Evolutionary conservation across 129 eudicot species (phyloP).

Genomic region (Tanacetum coccineum): DNA sequence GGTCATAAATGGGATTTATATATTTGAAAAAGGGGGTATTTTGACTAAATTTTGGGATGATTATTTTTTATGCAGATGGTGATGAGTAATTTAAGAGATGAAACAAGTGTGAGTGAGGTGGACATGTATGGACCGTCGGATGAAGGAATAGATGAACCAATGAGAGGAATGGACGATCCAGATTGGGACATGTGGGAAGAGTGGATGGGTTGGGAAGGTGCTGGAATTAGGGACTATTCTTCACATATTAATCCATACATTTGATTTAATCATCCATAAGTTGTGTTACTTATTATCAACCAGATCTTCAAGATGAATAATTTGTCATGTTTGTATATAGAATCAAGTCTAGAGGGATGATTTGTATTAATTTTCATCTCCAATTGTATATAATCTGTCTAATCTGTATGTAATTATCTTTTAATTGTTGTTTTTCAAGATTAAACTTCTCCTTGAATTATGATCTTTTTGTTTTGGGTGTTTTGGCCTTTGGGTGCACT

Average conservation of each 20-base stretch:
- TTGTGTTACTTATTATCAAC: not conserved
- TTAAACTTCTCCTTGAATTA: constrained; percentile 4
- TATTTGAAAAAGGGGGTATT: not conserved
- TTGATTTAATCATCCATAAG: constrained; percentile 29
- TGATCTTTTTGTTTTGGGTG: not conserved
- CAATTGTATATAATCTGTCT: too few species aligned
- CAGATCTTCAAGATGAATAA: too few species aligned
- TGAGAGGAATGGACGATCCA: constrained; percentile 59
- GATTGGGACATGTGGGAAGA: constrained; percentile 87
- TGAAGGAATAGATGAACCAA: constrained; percentile 39
- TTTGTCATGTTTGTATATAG: too few species aligned
- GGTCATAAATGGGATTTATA: not conserved
- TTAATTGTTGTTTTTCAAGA: not conserved
- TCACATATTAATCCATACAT: constrained; percentile 78
- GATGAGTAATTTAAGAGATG: constrained; percentile 57
- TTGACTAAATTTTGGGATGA: constrained; percentile 1
- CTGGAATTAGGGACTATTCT: constrained; percentile 69
- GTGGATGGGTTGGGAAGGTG: constrained; percentile 99
- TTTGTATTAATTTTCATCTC: too few species aligned
- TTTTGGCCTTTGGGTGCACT: not conserved
- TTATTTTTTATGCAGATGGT: constrained; percentile 41
- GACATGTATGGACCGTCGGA: constrained; percentile 31
- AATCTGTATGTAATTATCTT: too few species aligned
- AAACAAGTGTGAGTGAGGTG: constrained; percentile 25
- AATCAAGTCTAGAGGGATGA: too few species aligned